Percentiles rank a stretch among this genome's conserved stretches.
phyloP scores from a whole-genome alignment of 441 rosid genomes.

The Populus hybrid region DNA sequence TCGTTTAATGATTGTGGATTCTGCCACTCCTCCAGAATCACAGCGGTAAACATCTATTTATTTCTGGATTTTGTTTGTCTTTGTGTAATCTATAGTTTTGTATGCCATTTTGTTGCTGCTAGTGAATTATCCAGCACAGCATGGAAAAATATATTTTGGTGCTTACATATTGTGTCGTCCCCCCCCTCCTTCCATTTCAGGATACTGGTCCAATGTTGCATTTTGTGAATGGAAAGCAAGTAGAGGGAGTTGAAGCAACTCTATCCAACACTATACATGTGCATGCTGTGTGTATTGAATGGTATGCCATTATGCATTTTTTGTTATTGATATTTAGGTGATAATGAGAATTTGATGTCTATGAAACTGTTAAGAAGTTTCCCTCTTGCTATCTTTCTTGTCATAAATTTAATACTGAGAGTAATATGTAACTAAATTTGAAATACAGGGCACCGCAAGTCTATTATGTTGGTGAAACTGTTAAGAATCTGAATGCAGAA shows the following conservation, averaged over 20 bases:
- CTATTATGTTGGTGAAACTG: constrained; percentile 52
- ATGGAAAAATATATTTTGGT: neutral
- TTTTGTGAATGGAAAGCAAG: constrained; percentile 45
- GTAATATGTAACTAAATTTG: neutral
- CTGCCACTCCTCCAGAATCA: constrained; percentile 58
- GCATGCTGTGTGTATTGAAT: constrained; percentile 66
- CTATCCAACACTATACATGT: constrained; percentile 56
- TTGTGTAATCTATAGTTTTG: neutral
- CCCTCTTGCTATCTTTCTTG: neutral
- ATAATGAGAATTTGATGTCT: neutral
- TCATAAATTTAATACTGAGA: neutral
- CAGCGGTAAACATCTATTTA: constrained; percentile 45
- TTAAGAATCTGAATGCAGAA: constrained; percentile 73
- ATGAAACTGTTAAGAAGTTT: neutral
- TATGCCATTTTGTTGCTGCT: neutral
- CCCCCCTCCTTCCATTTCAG: constrained; percentile 26
- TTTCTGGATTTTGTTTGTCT: no score
- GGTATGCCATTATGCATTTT: constrained; percentile 40
- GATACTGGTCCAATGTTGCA: constrained; percentile 75
- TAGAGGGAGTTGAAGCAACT: constrained; percentile 48
- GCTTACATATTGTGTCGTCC: neutral
- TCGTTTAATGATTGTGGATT: constrained; percentile 52
- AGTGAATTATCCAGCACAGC: neutral
- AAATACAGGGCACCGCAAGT: constrained; percentile 80
- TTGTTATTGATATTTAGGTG: neutral